Evolutionary conservation across 129 eudicot species (phyloP).

Genomic region (Dittrichia graveolens): DNA sequence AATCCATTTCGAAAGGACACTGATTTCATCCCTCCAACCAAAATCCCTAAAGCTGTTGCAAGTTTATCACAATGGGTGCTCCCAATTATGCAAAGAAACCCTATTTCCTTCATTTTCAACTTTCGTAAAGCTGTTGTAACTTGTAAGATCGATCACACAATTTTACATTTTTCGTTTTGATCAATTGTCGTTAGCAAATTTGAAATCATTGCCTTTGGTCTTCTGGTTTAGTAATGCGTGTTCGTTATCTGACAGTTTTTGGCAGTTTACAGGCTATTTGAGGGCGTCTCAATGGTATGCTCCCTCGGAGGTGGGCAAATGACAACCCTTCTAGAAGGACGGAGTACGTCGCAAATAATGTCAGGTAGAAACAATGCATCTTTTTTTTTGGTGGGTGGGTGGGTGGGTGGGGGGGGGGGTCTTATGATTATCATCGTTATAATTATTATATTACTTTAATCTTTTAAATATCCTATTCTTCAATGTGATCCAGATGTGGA

Average conservation of each 20-base stretch:
- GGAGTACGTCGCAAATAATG: slow-evolving; percentile 48
- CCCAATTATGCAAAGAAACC: slow-evolving; percentile 15
- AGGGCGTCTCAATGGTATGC: slow-evolving; percentile 56
- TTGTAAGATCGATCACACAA: slow-evolving; percentile 25
- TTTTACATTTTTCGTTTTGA: slow-evolving; percentile 16
- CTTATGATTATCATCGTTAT: not conserved
- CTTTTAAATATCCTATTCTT: not conserved
- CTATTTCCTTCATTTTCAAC: slow-evolving; percentile 16
- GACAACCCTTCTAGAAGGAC: slow-evolving; percentile 58
- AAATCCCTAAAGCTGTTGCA: slow-evolving; percentile 33
- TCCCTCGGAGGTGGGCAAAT: slow-evolving; percentile 58
- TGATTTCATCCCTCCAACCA: slow-evolving; percentile 29
- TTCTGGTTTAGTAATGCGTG: slow-evolving; percentile 9
- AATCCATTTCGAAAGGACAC: slow-evolving; percentile 24
- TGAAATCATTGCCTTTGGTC: not conserved
- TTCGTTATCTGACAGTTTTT: slow-evolving; percentile 22
- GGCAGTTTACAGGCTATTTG: slow-evolving; percentile 32
- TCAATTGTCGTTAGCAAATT: slow-evolving; percentile 19
- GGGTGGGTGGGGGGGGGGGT: too few species aligned
- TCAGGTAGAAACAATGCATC: slow-evolving; percentile 47
- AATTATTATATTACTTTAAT: not conserved
- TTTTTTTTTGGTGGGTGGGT: slow-evolving; percentile 1
- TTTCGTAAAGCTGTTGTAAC: slow-evolving; percentile 23
- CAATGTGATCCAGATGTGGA: slow-evolving; percentile 4
- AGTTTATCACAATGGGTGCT: slow-evolving; percentile 12